Evolutionary conservation across 2,329 filamentous ascomycete species (phyloP), one percentile per base, ranked within the genome.

Genomic region (Xylariaceae sp.): DNA sequence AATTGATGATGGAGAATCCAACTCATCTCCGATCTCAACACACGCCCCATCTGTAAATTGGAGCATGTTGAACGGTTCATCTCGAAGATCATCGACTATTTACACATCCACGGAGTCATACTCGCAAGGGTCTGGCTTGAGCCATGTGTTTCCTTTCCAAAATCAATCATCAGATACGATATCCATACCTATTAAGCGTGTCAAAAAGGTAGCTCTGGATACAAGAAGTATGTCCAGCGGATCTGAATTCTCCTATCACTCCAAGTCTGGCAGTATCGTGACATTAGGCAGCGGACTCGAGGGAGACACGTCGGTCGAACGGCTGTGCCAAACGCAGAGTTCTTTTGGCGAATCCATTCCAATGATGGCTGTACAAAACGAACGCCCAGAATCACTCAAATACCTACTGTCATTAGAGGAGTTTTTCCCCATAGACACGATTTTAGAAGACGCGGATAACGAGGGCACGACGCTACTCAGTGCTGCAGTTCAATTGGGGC

Each of bases 101-200:
- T 66, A 74, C 28, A 71, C 72, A 1, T 64, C 69, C 2, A 74
- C 75, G 1, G 80, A 82, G 47, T 68, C 73, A 11, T 83, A 80
- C 55, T 84, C 80, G 2, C 70, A 73, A 49, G 81, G 81, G 1
- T 78, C 79, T 1, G 80, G 78, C 3, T 73, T 97, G 4, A 81
- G 87, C 47, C 93, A 97, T 66, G 91, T 97, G 1, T 97, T 97
- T 61, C 93, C 92, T 0, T 97, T 96, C 57, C 89, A 96, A 66
- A 81, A 79, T 50, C 81, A 82, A 54, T 69, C 73, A 41, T 77
- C 64, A 31, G 65, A 68, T 2, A 69, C 73, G 2, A 58, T 65
- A 2, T 63, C 70, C 3, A 48, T 66, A 2, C 57, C 64, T 2
- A 65, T 71, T 5, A 83, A 82, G 52, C 82, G 80, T 60, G 73